Conservation (phyloP, 371 early-diverging fungal species). For the Furculomyces boomerangus region DNA sequence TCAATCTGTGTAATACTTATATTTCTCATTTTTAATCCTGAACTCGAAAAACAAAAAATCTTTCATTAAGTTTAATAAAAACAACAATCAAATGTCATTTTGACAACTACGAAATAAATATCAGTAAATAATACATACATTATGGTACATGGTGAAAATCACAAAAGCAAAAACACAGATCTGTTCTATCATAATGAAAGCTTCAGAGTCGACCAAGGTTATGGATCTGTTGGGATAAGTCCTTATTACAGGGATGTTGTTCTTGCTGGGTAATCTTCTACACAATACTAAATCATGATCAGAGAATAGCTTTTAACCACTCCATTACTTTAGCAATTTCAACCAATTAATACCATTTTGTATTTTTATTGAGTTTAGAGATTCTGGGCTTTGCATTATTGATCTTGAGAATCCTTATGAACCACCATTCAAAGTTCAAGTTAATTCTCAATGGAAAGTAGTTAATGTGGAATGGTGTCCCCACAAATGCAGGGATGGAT, state of each 20-base stretch:
- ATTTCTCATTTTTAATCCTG: too few species aligned
- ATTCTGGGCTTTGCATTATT: neutral
- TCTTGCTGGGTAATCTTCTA: neutral
- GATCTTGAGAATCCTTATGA: slow-evolving; percentile 1
- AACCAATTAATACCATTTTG: too few species aligned
- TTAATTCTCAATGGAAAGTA: slow-evolving; percentile 1
- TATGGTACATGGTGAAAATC: neutral
- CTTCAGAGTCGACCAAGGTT: neutral
- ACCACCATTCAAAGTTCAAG: neutral
- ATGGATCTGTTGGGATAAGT: neutral
- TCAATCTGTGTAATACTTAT: too few species aligned
- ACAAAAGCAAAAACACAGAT: neutral
- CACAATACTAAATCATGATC: too few species aligned
- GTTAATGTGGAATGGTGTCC: slow-evolving; percentile 4
- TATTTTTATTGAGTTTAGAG: too few species aligned
- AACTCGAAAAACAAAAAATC: too few species aligned
- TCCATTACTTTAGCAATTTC: too few species aligned
- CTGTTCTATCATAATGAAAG: neutral
- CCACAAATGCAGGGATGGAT: neutral
- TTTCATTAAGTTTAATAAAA: too few species aligned
- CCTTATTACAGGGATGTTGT: neutral
- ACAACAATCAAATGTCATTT: too few species aligned
- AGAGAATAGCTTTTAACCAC: too few species aligned
- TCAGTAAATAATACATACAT: too few species aligned
- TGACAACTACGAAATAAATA: too few species aligned